These are phyloP conservation scores for Nepenthes mirabilis DNA, from an alignment of 148 eudicot species.

Conservation along the genomic window DNA sequence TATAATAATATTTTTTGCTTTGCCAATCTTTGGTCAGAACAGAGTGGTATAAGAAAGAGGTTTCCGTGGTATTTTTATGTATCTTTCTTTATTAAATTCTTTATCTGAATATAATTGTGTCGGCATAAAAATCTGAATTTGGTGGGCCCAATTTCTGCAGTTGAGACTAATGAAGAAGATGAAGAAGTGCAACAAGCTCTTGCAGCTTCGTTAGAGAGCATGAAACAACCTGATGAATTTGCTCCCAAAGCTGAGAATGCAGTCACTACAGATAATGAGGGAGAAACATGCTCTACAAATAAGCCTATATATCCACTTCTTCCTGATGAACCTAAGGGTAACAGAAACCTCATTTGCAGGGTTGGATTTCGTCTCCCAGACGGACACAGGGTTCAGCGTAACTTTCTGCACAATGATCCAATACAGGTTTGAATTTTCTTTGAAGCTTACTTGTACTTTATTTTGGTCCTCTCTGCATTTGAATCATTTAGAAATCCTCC, in stretches of 20 bases:
- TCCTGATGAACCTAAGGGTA: slow-evolving; percentile 82
- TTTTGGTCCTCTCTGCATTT: neutral
- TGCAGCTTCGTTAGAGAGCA: slow-evolving; percentile 63
- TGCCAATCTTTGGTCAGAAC: too few species aligned
- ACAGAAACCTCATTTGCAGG: slow-evolving; percentile 62
- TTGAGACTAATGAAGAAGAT: slow-evolving; percentile 41
- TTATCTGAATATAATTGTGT: neutral
- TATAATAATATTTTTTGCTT: too few species aligned
- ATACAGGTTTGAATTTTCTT: slow-evolving; percentile 37
- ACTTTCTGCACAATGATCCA: slow-evolving; percentile 66
- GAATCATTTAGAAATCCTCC: neutral
- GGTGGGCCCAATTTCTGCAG: slow-evolving; percentile 23
- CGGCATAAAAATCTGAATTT: slow-evolving; percentile 3
- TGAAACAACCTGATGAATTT: slow-evolving; percentile 22
- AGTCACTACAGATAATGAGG: slow-evolving; percentile 18
- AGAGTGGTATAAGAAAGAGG: too few species aligned
- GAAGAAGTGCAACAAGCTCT: slow-evolving; percentile 63
- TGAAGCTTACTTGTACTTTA: neutral
- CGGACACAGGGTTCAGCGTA: slow-evolving; percentile 91
- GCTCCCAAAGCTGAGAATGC: slow-evolving; percentile 19
- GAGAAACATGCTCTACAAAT: slow-evolving; percentile 17
- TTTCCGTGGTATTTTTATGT: too few species aligned
- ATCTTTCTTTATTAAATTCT: neutral
- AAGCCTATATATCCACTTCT: slow-evolving; percentile 60
- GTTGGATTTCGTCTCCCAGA: slow-evolving; percentile 92